Base-by-base conservation (phyloP, 495 filamentous ascomycete species). In the Pyrenula aspistea region DNA sequence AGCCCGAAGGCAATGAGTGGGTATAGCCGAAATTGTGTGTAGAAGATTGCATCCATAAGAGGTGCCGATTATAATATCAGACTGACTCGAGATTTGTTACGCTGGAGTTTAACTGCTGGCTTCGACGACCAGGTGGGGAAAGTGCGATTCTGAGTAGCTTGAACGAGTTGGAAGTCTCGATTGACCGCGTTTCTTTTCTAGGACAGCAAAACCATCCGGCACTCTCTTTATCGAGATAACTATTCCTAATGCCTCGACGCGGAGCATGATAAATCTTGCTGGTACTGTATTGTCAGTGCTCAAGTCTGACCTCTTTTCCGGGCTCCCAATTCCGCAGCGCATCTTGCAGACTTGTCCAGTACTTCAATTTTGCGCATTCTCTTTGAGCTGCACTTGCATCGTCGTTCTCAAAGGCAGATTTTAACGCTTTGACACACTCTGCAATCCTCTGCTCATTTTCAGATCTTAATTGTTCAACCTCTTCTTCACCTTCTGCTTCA, bases 291-390 rank as follows among this genome's bases (percentile, higher is more conserved):
- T n/a, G n/a, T 61, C 62, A 85, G 74, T 90, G 86, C 61, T 83
- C 71, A 61, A 88, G 60, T 24, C 83, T 74, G 60, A 87, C 78
- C 53, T 77, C 73, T 67, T 82, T 86, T 22, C 58, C 64, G 20
- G 88, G 90, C 78, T 89, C 91, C 93, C 92, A 95, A 62, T 80
- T 79, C 67, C 83, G 72, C 63, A 96, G 67, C 22, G 84, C 86
- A 73, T 95, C 86, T 53, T 80, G 78, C 53, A 98, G 82, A 77
- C 90, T 93, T 63, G 84, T 75, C 93, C 93, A 96, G 75, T 95
- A 98, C 70, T 89, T 75, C 77, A 97, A 71, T 68, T 78, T 72
- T 4, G 94, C 82, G 49, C 81, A 81, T 77, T 92, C 89, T 57
- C 55, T 64, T 72, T 76, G 82, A 25, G 89, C 93, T 19, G 25